Percentiles rank a stretch among this genome's conserved stretches.
Evolutionary conservation across 2,329 filamentous ascomycete genomes (phyloP).

Genomic region (Aaosphaeria pasadenensis): DNA sequence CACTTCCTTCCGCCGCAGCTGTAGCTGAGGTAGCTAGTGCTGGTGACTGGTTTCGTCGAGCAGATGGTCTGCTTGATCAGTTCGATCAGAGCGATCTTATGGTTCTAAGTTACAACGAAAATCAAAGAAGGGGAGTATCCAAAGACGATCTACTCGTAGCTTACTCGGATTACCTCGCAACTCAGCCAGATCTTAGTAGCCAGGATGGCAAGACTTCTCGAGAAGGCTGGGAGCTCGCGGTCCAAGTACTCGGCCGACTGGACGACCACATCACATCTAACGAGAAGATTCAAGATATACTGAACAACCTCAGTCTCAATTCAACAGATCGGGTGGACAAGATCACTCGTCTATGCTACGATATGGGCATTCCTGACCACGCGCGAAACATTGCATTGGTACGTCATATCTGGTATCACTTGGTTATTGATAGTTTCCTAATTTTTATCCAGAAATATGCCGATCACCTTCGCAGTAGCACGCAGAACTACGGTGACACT

Average conservation of each 20-base stretch:
- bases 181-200: constrained; percentile 42
- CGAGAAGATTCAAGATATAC: constrained; percentile 69
- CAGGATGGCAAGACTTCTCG: constrained; percentile 25
- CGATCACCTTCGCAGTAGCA: constrained; percentile 68
- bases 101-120: constrained; percentile 63
- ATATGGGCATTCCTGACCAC: constrained; percentile 74
- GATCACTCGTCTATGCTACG: constrained; percentile 73
- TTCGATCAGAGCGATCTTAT: constrained; percentile 83
- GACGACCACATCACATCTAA: constrained; percentile 70
- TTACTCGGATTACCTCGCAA: constrained; percentile 67
- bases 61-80: constrained; percentile 56
- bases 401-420: constrained; percentile 29
- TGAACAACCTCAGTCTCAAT: constrained; percentile 69
- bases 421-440: constrained; percentile 14
- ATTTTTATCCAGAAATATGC: constrained; percentile 66
- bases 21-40: constrained; percentile 81
- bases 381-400: constrained; percentile 82
- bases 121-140: constrained; percentile 47
- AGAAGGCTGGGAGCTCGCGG: constrained; percentile 87
- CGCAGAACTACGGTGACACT: constrained; percentile 78
- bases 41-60: constrained; percentile 71
- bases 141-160: constrained; percentile 76
- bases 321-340: constrained; percentile 74
- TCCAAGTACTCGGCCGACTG: constrained; percentile 78
- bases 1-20: constrained; percentile 72